Evolutionary conservation across 352 stramenopile species (phyloP), one percentile per base, ranked within the genome.

Genomic region (Pythium sukuiense): DNA sequence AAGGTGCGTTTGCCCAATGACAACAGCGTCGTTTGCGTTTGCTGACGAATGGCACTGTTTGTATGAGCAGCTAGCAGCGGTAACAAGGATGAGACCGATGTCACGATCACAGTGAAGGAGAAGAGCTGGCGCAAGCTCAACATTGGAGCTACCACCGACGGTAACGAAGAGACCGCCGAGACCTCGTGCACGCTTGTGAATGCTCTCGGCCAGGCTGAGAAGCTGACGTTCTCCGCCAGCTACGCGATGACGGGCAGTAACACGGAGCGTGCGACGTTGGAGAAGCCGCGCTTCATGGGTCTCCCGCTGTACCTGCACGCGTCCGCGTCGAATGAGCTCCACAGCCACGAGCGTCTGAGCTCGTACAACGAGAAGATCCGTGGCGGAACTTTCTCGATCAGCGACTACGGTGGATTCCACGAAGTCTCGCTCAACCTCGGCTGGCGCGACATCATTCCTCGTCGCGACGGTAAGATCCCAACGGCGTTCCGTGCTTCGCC

Each of bases 301-400:
- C 52, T 95, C 30, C 86, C 88, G 26, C 63, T 94, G 43, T 95
- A 87, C 45, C 74, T 97, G 64, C 90, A 81, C 50, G 87, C 85
- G 8, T 79, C 81, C 13, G 87, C 75, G 18, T 80, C 79, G 32
- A 95, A 96, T 69, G 88, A 95, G 63, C 74, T 96, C n/a, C 81
- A 91, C 58, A 96, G 90, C 68, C 83, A 94, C 69, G 89, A 95
- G 52, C 88, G 87, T 52, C 66, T 91, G 55, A 95, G 87, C 67
- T 97, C 89, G 46, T 97, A 96, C 79, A 94, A 86, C 60, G 89
- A 97, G 50, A 92, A 90, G 67, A 87, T 95, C 65, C 84, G 85
- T 57, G 83, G 86, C 35, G 86, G 87, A 2, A 92, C 80, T 43
- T 89, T 95, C 63, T 88, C 86, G 5, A 84, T 97, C 61, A 94